Conservation (phyloP, 768 basidiomycete species). For the Exsudoporus frostii region DNA sequence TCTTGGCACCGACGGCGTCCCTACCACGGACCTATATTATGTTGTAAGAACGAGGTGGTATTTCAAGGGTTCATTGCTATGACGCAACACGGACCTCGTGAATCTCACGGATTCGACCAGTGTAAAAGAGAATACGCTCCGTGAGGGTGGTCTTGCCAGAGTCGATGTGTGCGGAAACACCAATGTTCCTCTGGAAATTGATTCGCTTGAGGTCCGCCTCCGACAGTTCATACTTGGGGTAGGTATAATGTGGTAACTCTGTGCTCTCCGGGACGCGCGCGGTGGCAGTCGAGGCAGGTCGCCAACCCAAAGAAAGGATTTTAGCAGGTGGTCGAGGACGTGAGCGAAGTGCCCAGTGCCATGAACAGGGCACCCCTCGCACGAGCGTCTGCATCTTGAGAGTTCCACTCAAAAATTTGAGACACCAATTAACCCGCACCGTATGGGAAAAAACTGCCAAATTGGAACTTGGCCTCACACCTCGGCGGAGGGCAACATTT, state of each 20-base stretch:
- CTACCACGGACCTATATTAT: slow-evolving; percentile 77
- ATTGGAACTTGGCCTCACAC: not conserved
- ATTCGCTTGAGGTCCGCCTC: slow-evolving; percentile 67
- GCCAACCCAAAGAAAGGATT: slow-evolving; percentile 17
- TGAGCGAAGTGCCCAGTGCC: slow-evolving; percentile 24
- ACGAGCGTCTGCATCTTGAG: slow-evolving; percentile 26
- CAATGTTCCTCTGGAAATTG: slow-evolving; percentile 86
- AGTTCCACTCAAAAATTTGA: slow-evolving; percentile 4
- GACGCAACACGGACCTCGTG: slow-evolving; percentile 71
- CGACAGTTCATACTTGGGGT: slow-evolving; percentile 48
- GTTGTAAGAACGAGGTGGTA: not conserved
- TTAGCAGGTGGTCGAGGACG: slow-evolving; percentile 7
- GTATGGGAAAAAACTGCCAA: slow-evolving; percentile 10
- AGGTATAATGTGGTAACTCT: slow-evolving; percentile 20
- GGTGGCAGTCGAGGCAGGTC: slow-evolving; percentile 45
- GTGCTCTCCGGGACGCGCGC: slow-evolving; percentile 11
- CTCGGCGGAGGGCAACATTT: too few relatives aligned
- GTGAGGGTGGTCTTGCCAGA: slow-evolving; percentile 98
- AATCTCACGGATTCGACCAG: slow-evolving; percentile 91
- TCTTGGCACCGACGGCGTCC: slow-evolving; percentile 97
- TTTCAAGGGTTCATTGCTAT: not conserved
- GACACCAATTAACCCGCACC: not conserved
- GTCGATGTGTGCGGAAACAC: slow-evolving; percentile 93
- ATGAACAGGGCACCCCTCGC: slow-evolving; percentile 25
- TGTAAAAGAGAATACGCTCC: slow-evolving; percentile 94